These are phyloP conservation scores for Kalmusia sp. DNA, from an alignment of 2,329 filamentous ascomycete genomes.

Conservation along the genomic window DNA sequence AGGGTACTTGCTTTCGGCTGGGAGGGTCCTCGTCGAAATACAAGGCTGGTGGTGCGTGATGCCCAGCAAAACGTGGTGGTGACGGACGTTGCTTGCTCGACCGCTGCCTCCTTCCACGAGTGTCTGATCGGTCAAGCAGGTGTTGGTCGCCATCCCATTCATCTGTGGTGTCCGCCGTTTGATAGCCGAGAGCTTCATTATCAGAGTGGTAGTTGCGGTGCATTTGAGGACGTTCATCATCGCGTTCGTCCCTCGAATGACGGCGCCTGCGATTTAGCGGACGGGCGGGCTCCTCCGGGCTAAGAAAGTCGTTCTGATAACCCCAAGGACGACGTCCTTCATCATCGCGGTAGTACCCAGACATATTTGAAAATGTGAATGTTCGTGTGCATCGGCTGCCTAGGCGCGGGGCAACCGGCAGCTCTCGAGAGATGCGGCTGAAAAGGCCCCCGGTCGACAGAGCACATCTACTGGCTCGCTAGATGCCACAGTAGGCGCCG, in stretches of 20 bases:
- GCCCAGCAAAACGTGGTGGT: neutral
- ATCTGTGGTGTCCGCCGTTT: neutral
- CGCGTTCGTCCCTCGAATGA: neutral
- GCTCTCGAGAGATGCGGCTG: neutral
- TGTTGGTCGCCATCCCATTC: neutral
- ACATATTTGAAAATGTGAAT: neutral
- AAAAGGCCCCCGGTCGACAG: neutral
- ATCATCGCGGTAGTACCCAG: neutral
- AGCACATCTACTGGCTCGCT: slow-evolving; percentile 3
- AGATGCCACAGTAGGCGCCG: neutral
- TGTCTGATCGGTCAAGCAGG: neutral
- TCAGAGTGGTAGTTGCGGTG: neutral
- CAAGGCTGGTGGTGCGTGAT: too few relatives aligned
- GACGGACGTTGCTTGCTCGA: neutral
- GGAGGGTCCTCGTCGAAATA: too few relatives aligned
- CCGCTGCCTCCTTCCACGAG: neutral
- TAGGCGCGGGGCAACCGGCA: neutral
- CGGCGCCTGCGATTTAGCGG: neutral
- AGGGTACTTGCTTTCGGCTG: neutral
- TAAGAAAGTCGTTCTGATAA: neutral
- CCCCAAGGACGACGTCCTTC: neutral
- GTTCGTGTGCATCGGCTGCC: neutral
- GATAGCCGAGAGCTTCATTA: neutral
- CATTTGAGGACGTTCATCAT: neutral
- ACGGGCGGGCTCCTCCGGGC: neutral